Percentiles rank a stretch among this genome's conserved stretches.
Evolutionary conservation across 192 early-diverging fungal species (phyloP).

Genomic region (Thamnidium elegans): DNA sequence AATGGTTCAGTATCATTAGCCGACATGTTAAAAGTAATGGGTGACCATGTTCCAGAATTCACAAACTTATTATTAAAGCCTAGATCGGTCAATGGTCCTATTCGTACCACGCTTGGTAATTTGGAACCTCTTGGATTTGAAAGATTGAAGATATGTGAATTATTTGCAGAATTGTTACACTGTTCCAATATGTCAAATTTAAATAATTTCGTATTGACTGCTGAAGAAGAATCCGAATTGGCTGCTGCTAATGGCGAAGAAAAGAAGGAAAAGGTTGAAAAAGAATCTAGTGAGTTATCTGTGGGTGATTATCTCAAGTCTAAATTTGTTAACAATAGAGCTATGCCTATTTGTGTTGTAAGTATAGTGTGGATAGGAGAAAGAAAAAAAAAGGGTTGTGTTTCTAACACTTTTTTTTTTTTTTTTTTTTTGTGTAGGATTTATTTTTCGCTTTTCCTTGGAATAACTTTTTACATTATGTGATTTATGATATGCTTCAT

Average conservation of each 20-base stretch:
- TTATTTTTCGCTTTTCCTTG: slow-evolving; percentile 94
- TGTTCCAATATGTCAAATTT: slow-evolving; percentile 83
- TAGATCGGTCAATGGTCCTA: slow-evolving; percentile 59
- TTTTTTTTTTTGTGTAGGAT: slow-evolving; percentile 35
- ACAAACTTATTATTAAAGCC: slow-evolving; percentile 73
- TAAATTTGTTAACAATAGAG: slow-evolving; percentile 62
- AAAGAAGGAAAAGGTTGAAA: not conserved
- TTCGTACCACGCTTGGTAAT: slow-evolving; percentile 78
- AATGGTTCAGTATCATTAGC: slow-evolving; percentile 55
- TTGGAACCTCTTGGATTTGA: slow-evolving; percentile 89
- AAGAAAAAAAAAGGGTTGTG: not conserved
- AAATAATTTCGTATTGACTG: slow-evolving; percentile 41
- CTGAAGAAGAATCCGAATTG: slow-evolving; percentile 14
- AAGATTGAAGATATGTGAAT: slow-evolving; percentile 92
- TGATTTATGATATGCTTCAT: slow-evolving; percentile 98
- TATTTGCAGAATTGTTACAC: slow-evolving; percentile 97
- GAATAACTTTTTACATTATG: slow-evolving; percentile 99
- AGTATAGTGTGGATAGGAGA: not conserved
- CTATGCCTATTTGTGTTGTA: slow-evolving; percentile 61
- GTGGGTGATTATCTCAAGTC: slow-evolving; percentile 75
- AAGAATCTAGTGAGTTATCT: slow-evolving; percentile 37
- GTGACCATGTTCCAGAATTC: slow-evolving; percentile 72
- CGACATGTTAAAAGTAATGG: slow-evolving; percentile 86
- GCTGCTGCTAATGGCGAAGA: not conserved
- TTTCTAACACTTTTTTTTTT: no score